Conservation (phyloP, 257 asterid genomes). For the Solanum appendiculatum region DNA sequence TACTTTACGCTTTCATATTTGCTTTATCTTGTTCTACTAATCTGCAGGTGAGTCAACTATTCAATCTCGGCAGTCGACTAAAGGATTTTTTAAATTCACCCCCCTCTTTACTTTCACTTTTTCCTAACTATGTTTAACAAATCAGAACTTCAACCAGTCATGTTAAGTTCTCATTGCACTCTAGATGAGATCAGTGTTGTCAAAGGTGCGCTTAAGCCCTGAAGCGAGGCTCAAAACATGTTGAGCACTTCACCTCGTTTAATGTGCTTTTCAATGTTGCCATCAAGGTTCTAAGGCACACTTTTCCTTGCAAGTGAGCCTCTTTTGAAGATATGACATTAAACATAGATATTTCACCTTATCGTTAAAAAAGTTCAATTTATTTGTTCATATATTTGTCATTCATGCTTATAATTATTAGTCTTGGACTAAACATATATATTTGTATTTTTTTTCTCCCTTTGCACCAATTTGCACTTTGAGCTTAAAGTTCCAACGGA, state of each 20-base stretch:
- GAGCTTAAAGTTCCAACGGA: background rate
- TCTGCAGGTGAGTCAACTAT: too few relatives aligned
- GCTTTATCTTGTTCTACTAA: too few relatives aligned
- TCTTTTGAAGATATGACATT: background rate
- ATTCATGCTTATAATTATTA: background rate
- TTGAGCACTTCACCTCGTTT: background rate
- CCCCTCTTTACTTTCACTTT: too few relatives aligned
- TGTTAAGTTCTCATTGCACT: background rate
- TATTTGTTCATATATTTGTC: background rate
- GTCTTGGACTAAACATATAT: background rate
- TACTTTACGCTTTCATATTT: too few relatives aligned
- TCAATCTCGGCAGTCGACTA: too few relatives aligned
- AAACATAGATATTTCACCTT: background rate
- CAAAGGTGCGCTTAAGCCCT: background rate
- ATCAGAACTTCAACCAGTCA: background rate
- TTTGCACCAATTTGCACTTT: background rate
- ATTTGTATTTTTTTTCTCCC: background rate
- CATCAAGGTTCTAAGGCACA: background rate
- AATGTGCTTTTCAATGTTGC: background rate
- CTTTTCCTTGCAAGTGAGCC: background rate
- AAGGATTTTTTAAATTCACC: too few relatives aligned
- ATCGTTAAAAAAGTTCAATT: background rate
- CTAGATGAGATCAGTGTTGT: background rate
- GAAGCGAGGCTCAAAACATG: background rate
- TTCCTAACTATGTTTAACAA: background rate